Evolutionary conservation across 2,329 filamentous ascomycete species (phyloP).

Genomic region (Xylariales sp.): DNA sequence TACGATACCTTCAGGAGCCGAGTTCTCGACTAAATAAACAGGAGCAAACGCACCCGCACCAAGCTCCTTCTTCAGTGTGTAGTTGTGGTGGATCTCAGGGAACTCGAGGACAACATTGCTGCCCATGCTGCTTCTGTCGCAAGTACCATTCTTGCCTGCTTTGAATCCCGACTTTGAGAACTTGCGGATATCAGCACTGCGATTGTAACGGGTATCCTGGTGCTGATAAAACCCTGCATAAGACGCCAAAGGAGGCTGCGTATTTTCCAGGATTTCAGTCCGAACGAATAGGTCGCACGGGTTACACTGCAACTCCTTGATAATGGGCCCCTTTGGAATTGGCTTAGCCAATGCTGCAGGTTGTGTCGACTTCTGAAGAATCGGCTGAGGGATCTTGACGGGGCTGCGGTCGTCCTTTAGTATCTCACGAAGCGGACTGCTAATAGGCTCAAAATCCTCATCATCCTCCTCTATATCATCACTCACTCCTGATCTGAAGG

Average conservation of each 20-base stretch:
- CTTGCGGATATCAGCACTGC: conserved; percentile 72
- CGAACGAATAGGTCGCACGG: conserved; percentile 77
- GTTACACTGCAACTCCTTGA: conserved; percentile 82
- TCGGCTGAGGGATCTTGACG: conserved; percentile 47
- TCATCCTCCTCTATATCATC: conserved; percentile 24
- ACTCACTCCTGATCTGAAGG: conserved; percentile 12
- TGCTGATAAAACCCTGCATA: conserved; percentile 82
- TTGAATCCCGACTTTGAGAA: conserved; percentile 67
- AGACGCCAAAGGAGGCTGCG: conserved; percentile 67
- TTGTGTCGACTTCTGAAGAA: conserved; percentile 32
- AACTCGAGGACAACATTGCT: conserved; percentile 66
- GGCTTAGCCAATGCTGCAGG: conserved; percentile 27
- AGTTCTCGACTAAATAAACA: conserved; percentile 84
- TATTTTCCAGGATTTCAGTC: conserved; percentile 67
- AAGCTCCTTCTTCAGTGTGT: conserved; percentile 78
- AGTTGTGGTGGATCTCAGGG: conserved; percentile 58
- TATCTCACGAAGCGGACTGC: conserved; percentile 70
- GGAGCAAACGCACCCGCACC: conserved; percentile 93
- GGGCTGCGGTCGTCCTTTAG: conserved; percentile 46
- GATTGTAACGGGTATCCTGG: conserved; percentile 57
- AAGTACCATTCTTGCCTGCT: conserved; percentile 50
- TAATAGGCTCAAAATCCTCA: conserved; percentile 38
- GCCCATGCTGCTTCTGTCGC: conserved; percentile 55
- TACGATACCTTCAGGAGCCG: conserved; percentile 39
- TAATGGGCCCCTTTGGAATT: conserved; percentile 63